These are phyloP conservation scores for Fraxinus dipetala DNA, from an alignment of 305 asterid genomes.

Conservation along the genomic window DNA sequence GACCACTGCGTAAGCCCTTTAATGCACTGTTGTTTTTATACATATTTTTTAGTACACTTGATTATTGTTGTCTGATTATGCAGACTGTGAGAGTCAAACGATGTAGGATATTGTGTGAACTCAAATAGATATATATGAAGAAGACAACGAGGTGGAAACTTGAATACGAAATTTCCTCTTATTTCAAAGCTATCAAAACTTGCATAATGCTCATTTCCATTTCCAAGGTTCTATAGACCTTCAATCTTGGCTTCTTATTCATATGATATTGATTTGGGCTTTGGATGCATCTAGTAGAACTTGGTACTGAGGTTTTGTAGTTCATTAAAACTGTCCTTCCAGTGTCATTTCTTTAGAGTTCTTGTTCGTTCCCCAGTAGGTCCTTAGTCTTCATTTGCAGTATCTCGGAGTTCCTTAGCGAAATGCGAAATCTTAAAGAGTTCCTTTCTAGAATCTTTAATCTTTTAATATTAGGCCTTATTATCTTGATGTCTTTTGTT, in stretches of 20 bases:
- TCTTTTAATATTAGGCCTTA: not conserved
- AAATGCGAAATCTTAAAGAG: not conserved
- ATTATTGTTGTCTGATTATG: not conserved
- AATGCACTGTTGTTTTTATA: not conserved
- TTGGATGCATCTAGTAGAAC: not conserved
- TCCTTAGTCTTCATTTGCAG: not conserved
- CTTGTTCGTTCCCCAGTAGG: not conserved
- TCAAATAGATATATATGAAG: not conserved
- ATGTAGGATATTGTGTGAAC: not conserved
- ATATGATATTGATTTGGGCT: not conserved
- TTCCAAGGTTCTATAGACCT: not conserved
- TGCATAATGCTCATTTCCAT: not conserved
- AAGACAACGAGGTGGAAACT: not conserved
- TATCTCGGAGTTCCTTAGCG: not conserved
- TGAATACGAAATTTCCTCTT: not conserved
- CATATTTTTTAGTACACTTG: slow-evolving; percentile 10
- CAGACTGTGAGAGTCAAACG: not conserved
- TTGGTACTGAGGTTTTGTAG: not conserved
- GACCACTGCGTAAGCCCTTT: slow-evolving; percentile 71
- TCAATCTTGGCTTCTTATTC: not conserved
- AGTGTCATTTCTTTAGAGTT: not conserved
- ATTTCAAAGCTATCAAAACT: not conserved
- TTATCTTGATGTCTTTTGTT: not conserved
- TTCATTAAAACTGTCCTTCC: not conserved
- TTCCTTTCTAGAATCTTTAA: not conserved